Evolutionary conservation across 768 basidiomycete genomes (phyloP).

Genomic region (Mrakia blollopis): DNA sequence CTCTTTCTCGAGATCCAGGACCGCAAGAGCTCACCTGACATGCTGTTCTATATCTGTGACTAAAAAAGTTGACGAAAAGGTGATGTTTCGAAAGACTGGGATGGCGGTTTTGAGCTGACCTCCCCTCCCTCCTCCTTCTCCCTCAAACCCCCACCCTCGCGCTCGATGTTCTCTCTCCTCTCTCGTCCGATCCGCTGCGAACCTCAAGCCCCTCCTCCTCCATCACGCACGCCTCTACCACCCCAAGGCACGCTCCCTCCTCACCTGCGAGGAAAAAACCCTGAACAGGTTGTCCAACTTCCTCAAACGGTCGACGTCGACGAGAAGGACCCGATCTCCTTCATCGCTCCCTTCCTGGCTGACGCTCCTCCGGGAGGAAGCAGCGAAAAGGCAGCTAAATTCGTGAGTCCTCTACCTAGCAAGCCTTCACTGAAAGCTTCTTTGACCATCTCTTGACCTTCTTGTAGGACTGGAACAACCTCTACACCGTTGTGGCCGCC

Average conservation of each 20-base stretch:
- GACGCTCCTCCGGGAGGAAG: not conserved
- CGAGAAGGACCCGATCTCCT: not conserved
- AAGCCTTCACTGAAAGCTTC: no score
- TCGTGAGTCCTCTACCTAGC: no score
- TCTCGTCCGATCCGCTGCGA: constrained; percentile 5
- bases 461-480: constrained; percentile 10
- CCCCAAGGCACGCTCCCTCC: not conserved
- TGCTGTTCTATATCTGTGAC: not conserved
- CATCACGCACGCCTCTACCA: not conserved
- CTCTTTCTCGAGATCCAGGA: not conserved
- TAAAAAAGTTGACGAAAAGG: not conserved
- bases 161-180: constrained; percentile 15
- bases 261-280: not conserved
- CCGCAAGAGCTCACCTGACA: not conserved
- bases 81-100: not conserved
- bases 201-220: not conserved
- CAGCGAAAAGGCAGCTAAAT: not conserved
- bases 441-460: no score
- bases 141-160: not conserved
- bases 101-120: not conserved
- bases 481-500: not conserved
- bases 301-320: not conserved
- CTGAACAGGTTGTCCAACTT: not conserved
- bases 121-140: not conserved
- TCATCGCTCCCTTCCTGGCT: not conserved